phyloP scores from a whole-genome alignment of 2,329 filamentous ascomycete genomes.

The Helicocarpus griseus region DNA sequence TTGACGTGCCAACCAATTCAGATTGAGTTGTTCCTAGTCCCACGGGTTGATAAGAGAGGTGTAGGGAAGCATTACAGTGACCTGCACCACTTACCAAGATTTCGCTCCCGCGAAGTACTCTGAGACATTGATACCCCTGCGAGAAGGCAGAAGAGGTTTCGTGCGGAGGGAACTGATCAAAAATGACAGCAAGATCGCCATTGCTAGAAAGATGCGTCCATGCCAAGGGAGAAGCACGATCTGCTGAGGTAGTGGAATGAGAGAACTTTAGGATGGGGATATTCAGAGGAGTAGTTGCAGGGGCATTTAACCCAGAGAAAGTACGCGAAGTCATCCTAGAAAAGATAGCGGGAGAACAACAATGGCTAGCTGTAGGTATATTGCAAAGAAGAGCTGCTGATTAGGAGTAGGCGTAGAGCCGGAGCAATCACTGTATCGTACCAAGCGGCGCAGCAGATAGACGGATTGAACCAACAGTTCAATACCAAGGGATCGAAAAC shows the following conservation, averaged over 20 bases:
- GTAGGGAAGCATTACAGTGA: neutral
- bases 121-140: slow-evolving; percentile 21
- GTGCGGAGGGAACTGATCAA: slow-evolving; percentile 21
- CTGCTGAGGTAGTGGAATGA: slow-evolving; percentile 29
- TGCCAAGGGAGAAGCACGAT: slow-evolving; percentile 29
- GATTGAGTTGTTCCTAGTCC: slow-evolving; percentile 33
- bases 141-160: slow-evolving; percentile 5
- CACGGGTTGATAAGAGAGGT: neutral
- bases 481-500: neutral
- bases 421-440: neutral
- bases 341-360: neutral
- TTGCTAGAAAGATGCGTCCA: slow-evolving; percentile 36
- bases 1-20: slow-evolving; percentile 24
- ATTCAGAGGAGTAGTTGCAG: slow-evolving; percentile 2
- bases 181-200: slow-evolving; percentile 25
- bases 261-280: slow-evolving; percentile 34
- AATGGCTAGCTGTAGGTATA: neutral
- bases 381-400: neutral
- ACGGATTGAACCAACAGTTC: neutral
- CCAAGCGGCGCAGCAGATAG: neutral
- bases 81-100: slow-evolving; percentile 23
- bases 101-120: slow-evolving; percentile 24
- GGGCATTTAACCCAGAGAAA: neutral
- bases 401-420: neutral
- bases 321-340: slow-evolving; percentile 1